Base-by-base conservation (phyloP, 345 rosid species). In the Acer yangbiense region DNA sequence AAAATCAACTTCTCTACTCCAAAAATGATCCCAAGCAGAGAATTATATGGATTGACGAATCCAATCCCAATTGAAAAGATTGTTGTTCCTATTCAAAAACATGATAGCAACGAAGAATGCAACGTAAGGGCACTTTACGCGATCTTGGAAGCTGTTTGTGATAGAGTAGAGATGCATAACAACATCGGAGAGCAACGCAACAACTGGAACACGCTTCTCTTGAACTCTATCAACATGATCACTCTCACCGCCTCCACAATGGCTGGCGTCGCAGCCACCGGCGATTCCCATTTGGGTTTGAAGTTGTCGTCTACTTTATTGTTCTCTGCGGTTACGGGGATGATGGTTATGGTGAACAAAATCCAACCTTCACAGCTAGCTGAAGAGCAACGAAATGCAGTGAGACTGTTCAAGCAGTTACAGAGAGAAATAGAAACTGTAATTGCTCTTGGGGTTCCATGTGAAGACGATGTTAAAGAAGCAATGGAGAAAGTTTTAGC, bases 191-290 rank as follows among this genome's bases (percentile, higher is more conserved):
- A 89, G 80, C 97, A 92, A 61, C 80, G 97, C 4, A 84, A 89
- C 18, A 86, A 87, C 73, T 89, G 97, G 94, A 92, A 92, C 80
- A 78, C 83, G 14, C 85, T 92, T 7, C 81, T 90, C 50, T 83
- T 92, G 58, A 90, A 82, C 52, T 92, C 97, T 55, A 85, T 90
- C 72, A 90, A 90, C 85, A 86, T 87, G 89, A 90, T 90, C 60
- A 89, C 91, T 57, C 88, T 92, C 23, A 75, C 92, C 0, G 97
- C 91, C 10, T 80, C 87, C 17, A 82, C 89, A 20, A 90, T 88
- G 87, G 86, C 86, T 3, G 93, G 90, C 3, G 65, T 90, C 48
- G 87, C 91, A 0, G 83, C 88, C 0, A 71, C 81, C 12, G 81
- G 82, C 10, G 87, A 77, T 68, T 77, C 88, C 11, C 52, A 85